Conservation (phyloP, 768 basidiomycete genomes). For the Collybia mongolica region DNA sequence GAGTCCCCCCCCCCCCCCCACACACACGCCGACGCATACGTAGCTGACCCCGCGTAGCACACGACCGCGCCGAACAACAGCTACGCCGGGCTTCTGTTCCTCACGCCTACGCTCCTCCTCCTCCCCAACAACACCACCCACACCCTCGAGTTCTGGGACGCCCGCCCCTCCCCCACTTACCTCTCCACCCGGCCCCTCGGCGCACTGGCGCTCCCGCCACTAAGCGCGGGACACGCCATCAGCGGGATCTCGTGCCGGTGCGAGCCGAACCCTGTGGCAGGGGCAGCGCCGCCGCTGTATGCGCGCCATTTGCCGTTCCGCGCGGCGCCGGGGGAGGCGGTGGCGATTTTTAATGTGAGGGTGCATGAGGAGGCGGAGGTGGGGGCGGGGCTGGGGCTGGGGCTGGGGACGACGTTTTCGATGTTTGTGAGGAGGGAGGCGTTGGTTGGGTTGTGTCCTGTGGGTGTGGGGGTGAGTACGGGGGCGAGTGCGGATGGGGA, state of each 20-base stretch:
- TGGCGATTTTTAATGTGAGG: conserved; percentile 8
- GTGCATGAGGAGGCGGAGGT: background rate
- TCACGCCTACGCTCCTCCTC: conserved; percentile 21
- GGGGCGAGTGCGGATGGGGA: too few relatives aligned
- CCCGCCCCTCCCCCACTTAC: background rate
- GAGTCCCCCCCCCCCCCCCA: conserved; percentile 6
- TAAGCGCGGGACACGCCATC: background rate
- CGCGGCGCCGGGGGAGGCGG: conserved; percentile 3
- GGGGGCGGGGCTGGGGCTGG: background rate
- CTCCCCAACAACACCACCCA: conserved; percentile 20
- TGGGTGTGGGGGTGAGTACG: too few relatives aligned
- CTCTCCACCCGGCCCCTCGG: background rate
- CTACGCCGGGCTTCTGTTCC: conserved; percentile 21
- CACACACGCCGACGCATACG: background rate
- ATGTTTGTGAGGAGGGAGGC: conserved; percentile 10
- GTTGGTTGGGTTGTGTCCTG: conserved; percentile 4
- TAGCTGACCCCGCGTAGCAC: conserved; percentile 6
- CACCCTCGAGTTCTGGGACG: conserved; percentile 23
- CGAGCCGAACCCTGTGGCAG: conserved; percentile 12
- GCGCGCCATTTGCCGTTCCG: conserved; percentile 4
- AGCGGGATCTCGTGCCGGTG: conserved; percentile 7
- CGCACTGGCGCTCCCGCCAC: background rate
- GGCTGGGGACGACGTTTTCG: background rate
- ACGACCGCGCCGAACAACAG: conserved; percentile 10
- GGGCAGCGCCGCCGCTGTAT: background rate